Evolutionary conservation across 805 yeast genomes (phyloP).

Genomic region (Priceomyces fermenticarens): DNA sequence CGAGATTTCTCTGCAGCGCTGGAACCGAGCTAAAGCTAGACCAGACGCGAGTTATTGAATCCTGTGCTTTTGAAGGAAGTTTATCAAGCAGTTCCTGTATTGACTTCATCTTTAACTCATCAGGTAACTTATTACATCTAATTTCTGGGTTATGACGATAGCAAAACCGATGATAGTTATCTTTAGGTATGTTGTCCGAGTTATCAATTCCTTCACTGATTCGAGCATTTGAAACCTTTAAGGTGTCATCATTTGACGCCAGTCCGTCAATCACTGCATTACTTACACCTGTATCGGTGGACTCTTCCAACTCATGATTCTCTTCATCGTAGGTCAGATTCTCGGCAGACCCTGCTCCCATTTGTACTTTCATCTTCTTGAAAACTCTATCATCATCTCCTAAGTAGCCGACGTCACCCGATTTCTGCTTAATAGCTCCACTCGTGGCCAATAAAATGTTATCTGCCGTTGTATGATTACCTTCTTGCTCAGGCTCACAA

Average conservation of each 20-base stretch:
- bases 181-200: constrained; percentile 42
- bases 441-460: constrained; percentile 6
- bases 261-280: too few relatives aligned
- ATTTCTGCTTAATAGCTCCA: background rate
- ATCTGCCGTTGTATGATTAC: constrained; percentile 3
- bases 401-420: too few relatives aligned
- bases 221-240: constrained; percentile 4
- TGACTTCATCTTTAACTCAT: constrained; percentile 58
- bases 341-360: background rate
- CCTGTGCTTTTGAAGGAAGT: constrained; percentile 68
- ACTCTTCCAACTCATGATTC: constrained; percentile 1
- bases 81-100: constrained; percentile 57
- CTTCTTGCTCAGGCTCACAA: constrained; percentile 7
- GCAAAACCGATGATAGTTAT: constrained; percentile 68
- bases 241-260: constrained; percentile 13
- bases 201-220: constrained; percentile 43
- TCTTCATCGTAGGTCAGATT: background rate
- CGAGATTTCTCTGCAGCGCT: constrained; percentile 63
- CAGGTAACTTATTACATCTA: constrained; percentile 66
- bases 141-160: constrained; percentile 92
- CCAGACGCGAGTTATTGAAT: constrained; percentile 81
- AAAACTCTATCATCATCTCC: background rate
- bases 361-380: background rate
- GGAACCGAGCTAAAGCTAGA: constrained; percentile 77
- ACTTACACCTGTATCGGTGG: background rate